phyloP scores from a whole-genome alignment of 2,329 filamentous ascomycete species.

The Arthrobotrys conoides region DNA sequence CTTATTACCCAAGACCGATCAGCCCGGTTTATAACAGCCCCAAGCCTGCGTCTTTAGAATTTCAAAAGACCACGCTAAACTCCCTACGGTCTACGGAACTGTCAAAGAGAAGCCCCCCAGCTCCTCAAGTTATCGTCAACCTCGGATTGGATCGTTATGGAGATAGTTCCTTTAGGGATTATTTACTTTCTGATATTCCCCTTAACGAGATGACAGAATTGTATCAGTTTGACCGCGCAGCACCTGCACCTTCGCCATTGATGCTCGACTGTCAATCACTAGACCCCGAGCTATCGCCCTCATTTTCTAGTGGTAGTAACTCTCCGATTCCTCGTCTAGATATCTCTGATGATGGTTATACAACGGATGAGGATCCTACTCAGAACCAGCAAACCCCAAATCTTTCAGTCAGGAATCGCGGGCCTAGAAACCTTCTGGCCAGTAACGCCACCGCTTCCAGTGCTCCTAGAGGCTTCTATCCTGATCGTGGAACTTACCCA shows the following conservation, averaged over 20 bases:
- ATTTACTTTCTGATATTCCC: too few species aligned
- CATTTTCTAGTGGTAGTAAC: not conserved
- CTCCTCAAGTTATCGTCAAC: not conserved
- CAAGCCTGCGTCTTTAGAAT: not conserved
- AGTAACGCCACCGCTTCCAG: not conserved
- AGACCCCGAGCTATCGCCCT: too few species aligned
- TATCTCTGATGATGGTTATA: not conserved
- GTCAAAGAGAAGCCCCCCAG: too few species aligned
- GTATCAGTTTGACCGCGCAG: not conserved
- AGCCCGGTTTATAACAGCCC: not conserved
- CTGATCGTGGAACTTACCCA: constrained; percentile 13
- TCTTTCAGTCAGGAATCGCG: not conserved
- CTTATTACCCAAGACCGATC: not conserved
- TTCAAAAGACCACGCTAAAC: not conserved
- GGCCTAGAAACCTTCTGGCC: not conserved
- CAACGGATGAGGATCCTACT: not conserved
- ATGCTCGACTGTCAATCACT: too few species aligned
- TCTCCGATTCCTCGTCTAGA: not conserved
- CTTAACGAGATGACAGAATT: too few species aligned
- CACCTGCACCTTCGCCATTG: too few species aligned
- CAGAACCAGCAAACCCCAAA: not conserved
- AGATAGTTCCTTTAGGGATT: not conserved
- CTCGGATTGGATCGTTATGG: not conserved
- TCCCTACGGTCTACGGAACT: not conserved
- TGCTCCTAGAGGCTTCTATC: constrained; percentile 20